Evolutionary conservation across 495 filamentous ascomycete species (phyloP).

Genomic region (Aspergillus sparsus): DNA sequence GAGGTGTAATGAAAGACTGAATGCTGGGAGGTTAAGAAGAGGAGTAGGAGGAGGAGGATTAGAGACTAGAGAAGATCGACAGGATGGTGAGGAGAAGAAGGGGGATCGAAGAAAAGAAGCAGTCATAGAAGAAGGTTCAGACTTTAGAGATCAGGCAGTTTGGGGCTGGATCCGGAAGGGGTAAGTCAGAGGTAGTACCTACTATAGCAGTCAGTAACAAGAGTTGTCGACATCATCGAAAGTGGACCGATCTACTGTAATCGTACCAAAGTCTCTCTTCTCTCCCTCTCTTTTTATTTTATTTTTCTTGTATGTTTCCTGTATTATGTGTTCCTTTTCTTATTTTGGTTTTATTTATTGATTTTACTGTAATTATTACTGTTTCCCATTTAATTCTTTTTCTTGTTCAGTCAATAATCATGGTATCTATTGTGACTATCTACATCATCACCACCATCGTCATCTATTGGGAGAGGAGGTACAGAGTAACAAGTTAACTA

Average conservation of each 20-base stretch:
- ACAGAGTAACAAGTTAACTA: neutral
- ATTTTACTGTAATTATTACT: neutral
- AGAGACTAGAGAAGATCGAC: slow-evolving; percentile 10
- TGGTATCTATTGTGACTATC: neutral
- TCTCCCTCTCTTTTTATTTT: neutral
- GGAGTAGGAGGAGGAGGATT: slow-evolving; percentile 5
- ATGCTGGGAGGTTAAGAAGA: slow-evolving; percentile 2
- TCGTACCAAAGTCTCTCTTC: neutral
- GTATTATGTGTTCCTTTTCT: neutral
- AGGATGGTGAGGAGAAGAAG: slow-evolving; percentile 8
- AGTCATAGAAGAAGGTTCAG: slow-evolving; percentile 3
- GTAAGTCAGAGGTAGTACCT: slow-evolving; percentile 7
- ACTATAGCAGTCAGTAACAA: neutral
- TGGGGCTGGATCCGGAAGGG: slow-evolving; percentile 19
- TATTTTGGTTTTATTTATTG: neutral
- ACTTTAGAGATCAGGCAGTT: neutral
- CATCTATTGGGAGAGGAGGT: neutral
- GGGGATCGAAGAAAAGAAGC: neutral
- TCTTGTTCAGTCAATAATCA: neutral
- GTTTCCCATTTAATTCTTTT: neutral
- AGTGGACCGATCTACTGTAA: neutral
- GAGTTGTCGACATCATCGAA: slow-evolving; percentile 10
- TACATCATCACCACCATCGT: slow-evolving; percentile 13
- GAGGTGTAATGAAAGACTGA: slow-evolving; percentile 4
- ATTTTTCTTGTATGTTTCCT: slow-evolving; percentile 2